Percentiles rank a stretch among this genome's conserved stretches.
Conservation (phyloP, 345 rosid genomes). For the Syzygium jambos region DNA sequence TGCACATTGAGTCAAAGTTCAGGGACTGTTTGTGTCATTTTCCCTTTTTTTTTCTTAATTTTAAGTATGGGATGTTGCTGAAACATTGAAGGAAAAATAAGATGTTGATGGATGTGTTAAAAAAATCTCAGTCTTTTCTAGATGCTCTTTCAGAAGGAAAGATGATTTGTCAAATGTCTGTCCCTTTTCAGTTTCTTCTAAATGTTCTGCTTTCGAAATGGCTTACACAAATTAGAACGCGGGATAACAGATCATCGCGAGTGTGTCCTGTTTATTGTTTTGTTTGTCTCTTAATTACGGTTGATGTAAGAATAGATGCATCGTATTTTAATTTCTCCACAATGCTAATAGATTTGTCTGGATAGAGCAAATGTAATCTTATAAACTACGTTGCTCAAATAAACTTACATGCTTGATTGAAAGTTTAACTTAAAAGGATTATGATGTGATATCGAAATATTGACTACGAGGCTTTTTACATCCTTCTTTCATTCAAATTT, state of each 20-base stretch:
- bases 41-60: no score
- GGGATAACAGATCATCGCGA: not conserved
- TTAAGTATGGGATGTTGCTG: not conserved
- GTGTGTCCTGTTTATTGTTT: no score
- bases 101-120: not conserved
- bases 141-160: not conserved
- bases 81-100: not conserved
- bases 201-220: not conserved
- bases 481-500: not conserved
- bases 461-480: not conserved
- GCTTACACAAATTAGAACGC: not conserved
- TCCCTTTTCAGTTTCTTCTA: no score
- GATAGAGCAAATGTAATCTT: not conserved
- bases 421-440: not conserved
- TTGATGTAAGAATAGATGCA: not conserved
- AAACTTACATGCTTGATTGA: not conserved
- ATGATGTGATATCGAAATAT: not conserved
- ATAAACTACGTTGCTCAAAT: not conserved
- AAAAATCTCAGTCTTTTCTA: not conserved
- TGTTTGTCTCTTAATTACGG: no score
- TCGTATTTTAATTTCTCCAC: not conserved
- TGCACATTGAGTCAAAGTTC: no score
- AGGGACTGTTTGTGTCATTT: no score
- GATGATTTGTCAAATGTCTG: not conserved
- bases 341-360: not conserved